phyloP scores from a whole-genome alignment of 495 filamentous ascomycete genomes.

The Talaromyces nanjingensis region DNA sequence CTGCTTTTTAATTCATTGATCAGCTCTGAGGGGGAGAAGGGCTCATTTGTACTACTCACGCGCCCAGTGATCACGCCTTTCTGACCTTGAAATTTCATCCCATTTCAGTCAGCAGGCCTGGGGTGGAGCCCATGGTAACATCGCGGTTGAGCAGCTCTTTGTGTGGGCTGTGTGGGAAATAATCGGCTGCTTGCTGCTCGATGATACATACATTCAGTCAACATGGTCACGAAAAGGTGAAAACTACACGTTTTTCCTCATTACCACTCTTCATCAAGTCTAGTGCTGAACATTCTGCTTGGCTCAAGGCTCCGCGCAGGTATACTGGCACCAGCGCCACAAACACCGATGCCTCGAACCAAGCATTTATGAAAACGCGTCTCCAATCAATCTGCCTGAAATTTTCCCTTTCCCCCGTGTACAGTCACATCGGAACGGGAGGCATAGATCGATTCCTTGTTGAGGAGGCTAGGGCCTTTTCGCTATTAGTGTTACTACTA shows the following conservation, averaged over 20 bases:
- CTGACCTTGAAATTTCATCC: not conserved
- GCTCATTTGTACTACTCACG: not conserved
- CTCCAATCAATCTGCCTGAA: not conserved
- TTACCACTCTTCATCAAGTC: not conserved
- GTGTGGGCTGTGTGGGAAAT: not conserved
- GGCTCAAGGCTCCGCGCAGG: not conserved
- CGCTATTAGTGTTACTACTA: not conserved
- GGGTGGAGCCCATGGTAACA: conserved; percentile 1
- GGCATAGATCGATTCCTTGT: not conserved
- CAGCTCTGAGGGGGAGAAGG: not conserved
- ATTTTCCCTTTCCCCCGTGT: not conserved
- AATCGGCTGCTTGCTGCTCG: not conserved
- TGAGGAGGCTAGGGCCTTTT: not conserved
- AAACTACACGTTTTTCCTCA: not conserved
- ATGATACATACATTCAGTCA: not conserved
- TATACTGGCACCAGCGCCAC: not conserved
- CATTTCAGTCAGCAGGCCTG: not conserved
- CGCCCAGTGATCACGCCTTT: not conserved
- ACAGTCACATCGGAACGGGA: not conserved
- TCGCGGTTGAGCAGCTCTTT: not conserved
- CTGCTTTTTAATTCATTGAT: not conserved
- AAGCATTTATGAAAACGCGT: not conserved
- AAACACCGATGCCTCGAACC: not conserved
- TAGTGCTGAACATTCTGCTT: not conserved
- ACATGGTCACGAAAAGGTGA: not conserved